Evolutionary conservation across 2,329 filamentous ascomycete genomes (phyloP).

Genomic region (Didymella exigua): DNA sequence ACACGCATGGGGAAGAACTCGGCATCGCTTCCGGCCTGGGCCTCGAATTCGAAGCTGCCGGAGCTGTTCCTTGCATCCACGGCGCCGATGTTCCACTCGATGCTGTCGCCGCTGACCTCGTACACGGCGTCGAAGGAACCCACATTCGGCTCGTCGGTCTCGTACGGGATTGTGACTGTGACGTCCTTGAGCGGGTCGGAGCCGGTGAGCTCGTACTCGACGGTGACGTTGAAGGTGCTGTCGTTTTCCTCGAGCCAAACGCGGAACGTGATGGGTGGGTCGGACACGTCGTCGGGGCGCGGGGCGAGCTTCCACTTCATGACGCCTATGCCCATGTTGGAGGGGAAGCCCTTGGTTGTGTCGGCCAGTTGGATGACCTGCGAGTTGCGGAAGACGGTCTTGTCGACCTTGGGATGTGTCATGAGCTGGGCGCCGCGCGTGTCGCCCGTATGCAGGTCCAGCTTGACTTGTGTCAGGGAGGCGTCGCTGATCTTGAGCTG

Average conservation of each 20-base stretch:
- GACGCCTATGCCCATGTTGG: conserved; percentile 91
- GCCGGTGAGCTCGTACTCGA: conserved; percentile 93
- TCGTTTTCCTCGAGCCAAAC: conserved; percentile 95
- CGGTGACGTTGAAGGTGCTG: conserved; percentile 83
- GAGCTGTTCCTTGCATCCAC: conserved; percentile 81
- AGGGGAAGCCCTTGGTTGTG: conserved; percentile 83
- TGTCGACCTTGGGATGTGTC: conserved; percentile 96
- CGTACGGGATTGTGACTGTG: conserved; percentile 84
- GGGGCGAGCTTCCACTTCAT: conserved; percentile 89
- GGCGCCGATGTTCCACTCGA: conserved; percentile 92
- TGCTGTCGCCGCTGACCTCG: conserved; percentile 86
- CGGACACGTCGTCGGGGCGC: conserved; percentile 76
- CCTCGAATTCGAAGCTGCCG: conserved; percentile 95
- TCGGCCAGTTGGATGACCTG: conserved; percentile 92
- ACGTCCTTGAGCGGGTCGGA: conserved; percentile 81
- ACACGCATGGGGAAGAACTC: conserved; percentile 99
- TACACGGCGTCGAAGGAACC: conserved; percentile 94
- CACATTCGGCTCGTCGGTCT: conserved; percentile 81
- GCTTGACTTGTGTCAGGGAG: conserved; percentile 87
- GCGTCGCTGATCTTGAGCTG: conserved; percentile 89
- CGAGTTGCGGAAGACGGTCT: conserved; percentile 78
- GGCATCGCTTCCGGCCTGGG: conserved; percentile 81
- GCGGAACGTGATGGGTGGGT: conserved; percentile 92
- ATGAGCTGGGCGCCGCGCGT: conserved; percentile 89
- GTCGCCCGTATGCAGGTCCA: conserved; percentile 75